phyloP scores from a whole-genome alignment of 345 rosid species.

The Pistacia vera region DNA sequence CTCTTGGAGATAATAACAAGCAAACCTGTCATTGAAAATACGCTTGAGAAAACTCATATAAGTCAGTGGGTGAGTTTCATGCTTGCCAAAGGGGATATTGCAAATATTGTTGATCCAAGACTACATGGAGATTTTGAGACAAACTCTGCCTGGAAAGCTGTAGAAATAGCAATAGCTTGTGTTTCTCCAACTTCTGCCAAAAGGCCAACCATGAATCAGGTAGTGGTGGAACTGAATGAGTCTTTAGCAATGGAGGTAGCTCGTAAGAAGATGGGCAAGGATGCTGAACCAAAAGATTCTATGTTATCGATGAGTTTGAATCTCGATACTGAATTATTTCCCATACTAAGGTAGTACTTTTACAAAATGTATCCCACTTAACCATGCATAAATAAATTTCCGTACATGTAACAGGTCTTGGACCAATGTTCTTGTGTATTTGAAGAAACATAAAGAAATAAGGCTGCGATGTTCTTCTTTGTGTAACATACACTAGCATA shows the following conservation, averaged over 20 bases:
- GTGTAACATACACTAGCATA: no score
- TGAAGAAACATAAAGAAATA: not conserved
- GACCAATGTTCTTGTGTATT: not conserved
- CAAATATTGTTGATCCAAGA: slow-evolving; percentile 26
- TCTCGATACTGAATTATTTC: not conserved
- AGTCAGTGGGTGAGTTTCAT: slow-evolving; percentile 31
- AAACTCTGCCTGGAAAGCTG: slow-evolving; percentile 24
- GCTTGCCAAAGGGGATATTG: slow-evolving; percentile 11
- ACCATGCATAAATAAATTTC: no score
- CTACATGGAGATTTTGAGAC: slow-evolving; percentile 4
- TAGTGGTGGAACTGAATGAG: slow-evolving; percentile 21
- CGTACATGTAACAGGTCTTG: not conserved
- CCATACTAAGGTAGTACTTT: not conserved
- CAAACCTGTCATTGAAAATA: slow-evolving; percentile 25
- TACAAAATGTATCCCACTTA: not conserved
- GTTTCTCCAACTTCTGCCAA: slow-evolving; percentile 6
- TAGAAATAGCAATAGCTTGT: slow-evolving; percentile 27
- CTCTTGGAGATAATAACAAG: slow-evolving; percentile 40
- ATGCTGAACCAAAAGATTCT: not conserved
- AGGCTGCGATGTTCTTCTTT: no score
- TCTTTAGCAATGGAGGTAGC: slow-evolving; percentile 6
- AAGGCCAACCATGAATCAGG: slow-evolving; percentile 28
- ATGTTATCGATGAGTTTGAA: not conserved
- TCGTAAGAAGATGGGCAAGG: not conserved
- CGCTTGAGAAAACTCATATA: slow-evolving; percentile 21